Conservation (phyloP, 1,284 basidiomycete species). For the Pholiota adiposa region DNA sequence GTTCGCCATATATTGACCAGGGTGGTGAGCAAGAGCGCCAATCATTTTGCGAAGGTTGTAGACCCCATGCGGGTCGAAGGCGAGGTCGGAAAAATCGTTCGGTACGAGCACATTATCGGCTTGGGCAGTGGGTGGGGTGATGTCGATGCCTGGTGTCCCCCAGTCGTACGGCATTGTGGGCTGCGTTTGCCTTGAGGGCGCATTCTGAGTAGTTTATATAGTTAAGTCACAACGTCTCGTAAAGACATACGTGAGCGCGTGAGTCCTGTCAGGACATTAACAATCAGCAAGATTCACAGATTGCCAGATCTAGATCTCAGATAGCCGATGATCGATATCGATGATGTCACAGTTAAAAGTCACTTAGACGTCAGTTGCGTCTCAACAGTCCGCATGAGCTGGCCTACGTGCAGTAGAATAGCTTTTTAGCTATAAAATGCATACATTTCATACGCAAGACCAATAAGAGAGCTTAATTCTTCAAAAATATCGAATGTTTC, state of each 20-base stretch:
- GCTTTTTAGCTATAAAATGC: background rate
- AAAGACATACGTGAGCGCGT: too few species aligned
- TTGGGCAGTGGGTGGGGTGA: background rate
- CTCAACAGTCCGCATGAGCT: too few species aligned
- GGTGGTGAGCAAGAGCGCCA: background rate
- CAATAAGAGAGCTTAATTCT: too few species aligned
- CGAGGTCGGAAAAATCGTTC: background rate
- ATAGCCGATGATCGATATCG: too few species aligned
- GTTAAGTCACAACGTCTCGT: too few species aligned
- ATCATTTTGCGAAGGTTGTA: slow-evolving; percentile 1
- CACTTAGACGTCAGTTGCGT: too few species aligned
- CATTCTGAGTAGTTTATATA: background rate
- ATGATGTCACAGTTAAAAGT: background rate
- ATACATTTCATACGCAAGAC: too few species aligned
- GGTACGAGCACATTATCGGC: background rate
- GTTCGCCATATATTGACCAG: background rate
- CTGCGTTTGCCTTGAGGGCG: background rate
- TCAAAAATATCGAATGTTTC: too few species aligned
- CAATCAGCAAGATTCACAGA: too few species aligned
- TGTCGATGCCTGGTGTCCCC: background rate
- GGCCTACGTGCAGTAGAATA: too few species aligned
- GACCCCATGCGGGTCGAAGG: background rate
- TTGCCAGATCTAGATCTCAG: too few species aligned
- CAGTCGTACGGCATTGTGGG: background rate
- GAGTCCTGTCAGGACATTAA: too few species aligned